Percentiles rank a stretch among this genome's conserved stretches.
Evolutionary conservation across 192 early-diverging fungal genomes (phyloP).

Genomic region (Backusella liffmaniae): DNA sequence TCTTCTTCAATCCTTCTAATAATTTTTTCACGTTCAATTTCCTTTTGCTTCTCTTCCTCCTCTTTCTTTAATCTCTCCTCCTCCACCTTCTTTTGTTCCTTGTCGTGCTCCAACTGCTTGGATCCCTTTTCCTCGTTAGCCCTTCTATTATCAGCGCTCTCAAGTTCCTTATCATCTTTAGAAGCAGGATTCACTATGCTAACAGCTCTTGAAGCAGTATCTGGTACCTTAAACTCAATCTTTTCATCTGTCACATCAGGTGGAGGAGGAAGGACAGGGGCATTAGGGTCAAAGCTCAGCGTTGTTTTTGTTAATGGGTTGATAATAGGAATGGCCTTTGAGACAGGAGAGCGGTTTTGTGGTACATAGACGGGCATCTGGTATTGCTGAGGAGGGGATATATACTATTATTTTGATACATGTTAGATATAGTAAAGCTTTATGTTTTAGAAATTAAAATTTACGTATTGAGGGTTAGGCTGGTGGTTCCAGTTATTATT

Average conservation of each 20-base stretch:
- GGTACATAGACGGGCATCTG: not conserved
- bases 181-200: constrained; percentile 52
- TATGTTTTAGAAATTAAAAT: no score
- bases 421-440: no score
- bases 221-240: constrained; percentile 27
- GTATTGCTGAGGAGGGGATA: not conserved
- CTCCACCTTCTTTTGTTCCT: constrained; percentile 33
- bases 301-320: constrained; percentile 70
- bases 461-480: not conserved
- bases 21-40: constrained; percentile 17
- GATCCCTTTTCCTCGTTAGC: not conserved
- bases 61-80: not conserved
- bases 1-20: constrained; percentile 1
- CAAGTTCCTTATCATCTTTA: not conserved
- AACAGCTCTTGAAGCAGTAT: constrained; percentile 23
- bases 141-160: not conserved
- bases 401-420: not conserved
- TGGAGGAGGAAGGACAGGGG: constrained; percentile 2
- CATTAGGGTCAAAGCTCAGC: not conserved
- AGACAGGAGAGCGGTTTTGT: constrained; percentile 22
- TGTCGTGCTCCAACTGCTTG: constrained; percentile 34
- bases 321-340: constrained; percentile 68
- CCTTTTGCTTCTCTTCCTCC: constrained; percentile 27
- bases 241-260: constrained; percentile 8
- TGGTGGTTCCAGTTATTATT: not conserved